These are phyloP conservation scores for Arthrinium puccinioides DNA, from an alignment of 2,329 filamentous ascomycete genomes.

Conservation along the genomic window DNA sequence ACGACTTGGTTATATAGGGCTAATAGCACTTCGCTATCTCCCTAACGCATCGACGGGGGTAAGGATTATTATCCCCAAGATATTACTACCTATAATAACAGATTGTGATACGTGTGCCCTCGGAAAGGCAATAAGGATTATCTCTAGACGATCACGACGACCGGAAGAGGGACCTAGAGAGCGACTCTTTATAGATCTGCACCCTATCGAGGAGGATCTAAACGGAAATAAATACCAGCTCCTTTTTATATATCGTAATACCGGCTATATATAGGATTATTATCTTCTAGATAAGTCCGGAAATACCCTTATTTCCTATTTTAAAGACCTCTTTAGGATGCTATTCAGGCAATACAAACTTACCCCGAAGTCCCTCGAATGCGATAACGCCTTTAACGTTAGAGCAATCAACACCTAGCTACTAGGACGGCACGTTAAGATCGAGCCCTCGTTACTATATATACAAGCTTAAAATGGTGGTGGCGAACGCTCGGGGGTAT, in stretches of 20 bases:
- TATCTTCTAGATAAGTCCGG: not conserved
- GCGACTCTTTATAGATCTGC: not conserved
- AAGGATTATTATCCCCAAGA: too few relatives aligned
- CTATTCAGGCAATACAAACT: not conserved
- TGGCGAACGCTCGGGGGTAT: not conserved
- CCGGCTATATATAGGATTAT: not conserved
- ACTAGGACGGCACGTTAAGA: not conserved
- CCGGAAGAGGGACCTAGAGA: not conserved
- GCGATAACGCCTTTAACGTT: not conserved
- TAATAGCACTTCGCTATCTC: not conserved
- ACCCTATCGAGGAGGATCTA: not conserved
- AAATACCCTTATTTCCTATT: not conserved
- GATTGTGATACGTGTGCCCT: not conserved
- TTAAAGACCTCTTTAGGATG: not conserved
- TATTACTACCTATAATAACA: not conserved
- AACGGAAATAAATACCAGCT: not conserved
- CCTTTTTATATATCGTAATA: not conserved
- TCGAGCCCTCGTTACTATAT: not conserved
- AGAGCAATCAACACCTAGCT: not conserved
- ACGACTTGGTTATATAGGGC: not conserved
- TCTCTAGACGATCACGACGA: not conserved
- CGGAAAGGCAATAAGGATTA: not conserved
- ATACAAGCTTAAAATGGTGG: not conserved
- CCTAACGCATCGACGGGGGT: not conserved
- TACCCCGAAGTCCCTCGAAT: not conserved